These are phyloP conservation scores for Carex scoparia DNA, from an alignment of 176 grass and related monocot species.

Conservation along the genomic window DNA sequence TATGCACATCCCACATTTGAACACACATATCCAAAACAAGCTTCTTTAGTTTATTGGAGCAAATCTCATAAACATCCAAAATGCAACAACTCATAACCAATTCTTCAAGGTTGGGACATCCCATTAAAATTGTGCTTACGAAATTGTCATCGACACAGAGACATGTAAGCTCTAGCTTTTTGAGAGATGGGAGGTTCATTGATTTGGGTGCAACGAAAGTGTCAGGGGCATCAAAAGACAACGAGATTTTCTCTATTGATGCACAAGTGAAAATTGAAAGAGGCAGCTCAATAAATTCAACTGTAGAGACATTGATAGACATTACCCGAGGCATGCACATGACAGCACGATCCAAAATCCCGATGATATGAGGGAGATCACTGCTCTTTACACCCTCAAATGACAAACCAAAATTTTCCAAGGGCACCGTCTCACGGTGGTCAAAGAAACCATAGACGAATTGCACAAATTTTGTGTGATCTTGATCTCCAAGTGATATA, in stretches of 20 bases:
- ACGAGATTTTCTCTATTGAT: neutral
- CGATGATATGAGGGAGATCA: neutral
- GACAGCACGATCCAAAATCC: neutral
- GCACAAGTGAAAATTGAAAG: neutral
- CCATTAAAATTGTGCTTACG: neutral
- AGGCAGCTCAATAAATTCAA: neutral
- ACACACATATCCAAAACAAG: constrained; percentile 11
- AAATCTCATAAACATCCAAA: neutral
- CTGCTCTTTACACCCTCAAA: neutral
- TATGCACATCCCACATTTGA: neutral
- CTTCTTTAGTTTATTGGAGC: neutral
- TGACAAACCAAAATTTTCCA: neutral
- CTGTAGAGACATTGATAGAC: neutral
- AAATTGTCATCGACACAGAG: neutral
- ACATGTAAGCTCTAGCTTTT: neutral
- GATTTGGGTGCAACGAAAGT: neutral
- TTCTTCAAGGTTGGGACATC: neutral
- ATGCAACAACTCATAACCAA: neutral
- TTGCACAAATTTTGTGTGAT: neutral
- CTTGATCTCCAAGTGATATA: neutral
- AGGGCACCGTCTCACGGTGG: neutral
- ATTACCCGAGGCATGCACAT: neutral
- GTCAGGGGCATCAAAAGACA: constrained; percentile 2
- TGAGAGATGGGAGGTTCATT: neutral
- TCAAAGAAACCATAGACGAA: neutral